Conservation (phyloP, 1,284 basidiomycete species). For the Ceratorhiza oryzae-sativae region DNA sequence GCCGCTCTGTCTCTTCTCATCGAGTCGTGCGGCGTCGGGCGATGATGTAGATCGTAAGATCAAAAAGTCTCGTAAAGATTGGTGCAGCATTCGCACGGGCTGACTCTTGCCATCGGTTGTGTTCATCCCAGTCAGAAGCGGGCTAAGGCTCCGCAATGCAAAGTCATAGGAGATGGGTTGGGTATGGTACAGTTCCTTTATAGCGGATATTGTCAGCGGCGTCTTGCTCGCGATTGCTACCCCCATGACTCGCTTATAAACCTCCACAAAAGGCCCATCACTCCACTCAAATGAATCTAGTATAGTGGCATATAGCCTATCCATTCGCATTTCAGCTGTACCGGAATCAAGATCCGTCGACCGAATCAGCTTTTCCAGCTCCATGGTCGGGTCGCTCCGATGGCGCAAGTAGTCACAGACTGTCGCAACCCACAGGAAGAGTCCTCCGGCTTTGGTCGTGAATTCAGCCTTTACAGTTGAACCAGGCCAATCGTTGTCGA, state of each 20-base stretch:
- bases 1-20: background rate
- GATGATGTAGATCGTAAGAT: background rate
- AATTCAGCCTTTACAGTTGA: too few species aligned
- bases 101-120: background rate
- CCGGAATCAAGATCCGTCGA: background rate
- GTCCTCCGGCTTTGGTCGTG: constrained; percentile 43
- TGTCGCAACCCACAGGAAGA: constrained; percentile 47
- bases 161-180: too few species aligned
- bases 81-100: constrained; percentile 8
- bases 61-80: background rate
- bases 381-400: constrained; percentile 39
- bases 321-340: constrained; percentile 44
- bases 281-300: constrained; percentile 45
- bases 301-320: constrained; percentile 45
- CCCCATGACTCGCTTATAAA: constrained; percentile 45
- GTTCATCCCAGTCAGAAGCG: constrained; percentile 14
- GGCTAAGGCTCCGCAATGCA: background rate
- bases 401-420: constrained; percentile 42
- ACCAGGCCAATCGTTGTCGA: constrained; percentile 42
- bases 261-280: constrained; percentile 44
- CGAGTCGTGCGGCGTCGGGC: background rate
- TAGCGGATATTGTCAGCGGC: background rate
- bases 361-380: constrained; percentile 39
- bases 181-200: background rate
- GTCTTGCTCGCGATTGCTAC: constrained; percentile 43